These are phyloP conservation scores for Bipolaris cookei DNA, from an alignment of 2,329 filamentous ascomycete species.

Conservation along the genomic window DNA sequence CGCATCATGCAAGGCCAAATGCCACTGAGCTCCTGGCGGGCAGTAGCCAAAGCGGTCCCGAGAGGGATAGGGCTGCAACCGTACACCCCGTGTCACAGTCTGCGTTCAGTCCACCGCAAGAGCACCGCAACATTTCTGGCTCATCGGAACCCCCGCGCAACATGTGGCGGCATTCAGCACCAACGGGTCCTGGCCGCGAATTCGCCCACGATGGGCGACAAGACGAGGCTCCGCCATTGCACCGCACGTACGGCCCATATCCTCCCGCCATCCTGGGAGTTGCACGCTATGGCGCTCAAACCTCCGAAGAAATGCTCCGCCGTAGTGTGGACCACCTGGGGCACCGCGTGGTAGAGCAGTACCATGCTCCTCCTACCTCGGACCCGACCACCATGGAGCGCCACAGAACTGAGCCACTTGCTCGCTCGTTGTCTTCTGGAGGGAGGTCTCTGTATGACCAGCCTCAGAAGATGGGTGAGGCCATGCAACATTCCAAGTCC, in stretches of 20 bases:
- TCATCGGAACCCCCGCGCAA: slow-evolving; percentile 32
- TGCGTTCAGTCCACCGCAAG: slow-evolving; percentile 46
- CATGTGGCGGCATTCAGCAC: slow-evolving; percentile 41
- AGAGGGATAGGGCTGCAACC: slow-evolving; percentile 46
- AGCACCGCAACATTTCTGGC: slow-evolving; percentile 27
- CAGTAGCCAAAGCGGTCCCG: slow-evolving; percentile 25
- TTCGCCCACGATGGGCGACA: slow-evolving; percentile 30
- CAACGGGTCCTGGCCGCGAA: slow-evolving; percentile 37
- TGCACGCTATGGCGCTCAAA: slow-evolving; percentile 31
- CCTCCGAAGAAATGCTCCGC: slow-evolving; percentile 42
- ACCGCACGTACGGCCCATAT: slow-evolving; percentile 43
- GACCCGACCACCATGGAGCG: slow-evolving; percentile 46
- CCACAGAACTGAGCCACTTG: slow-evolving; percentile 43
- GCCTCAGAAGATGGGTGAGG: slow-evolving; percentile 55
- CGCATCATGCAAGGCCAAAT: slow-evolving; percentile 43
- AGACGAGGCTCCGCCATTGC: slow-evolving; percentile 40
- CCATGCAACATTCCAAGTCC: slow-evolving; percentile 66
- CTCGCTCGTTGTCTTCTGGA: slow-evolving; percentile 45
- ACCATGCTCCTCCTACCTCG: slow-evolving; percentile 49
- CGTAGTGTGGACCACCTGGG: slow-evolving; percentile 42
- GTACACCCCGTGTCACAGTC: slow-evolving; percentile 50
- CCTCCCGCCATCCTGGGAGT: slow-evolving; percentile 31
- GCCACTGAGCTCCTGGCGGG: slow-evolving; percentile 41
- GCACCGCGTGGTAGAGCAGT: slow-evolving; percentile 47
- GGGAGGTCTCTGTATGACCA: slow-evolving; percentile 48